Conservation (phyloP, 768 basidiomycete genomes). For the Podaxis rugospora region DNA sequence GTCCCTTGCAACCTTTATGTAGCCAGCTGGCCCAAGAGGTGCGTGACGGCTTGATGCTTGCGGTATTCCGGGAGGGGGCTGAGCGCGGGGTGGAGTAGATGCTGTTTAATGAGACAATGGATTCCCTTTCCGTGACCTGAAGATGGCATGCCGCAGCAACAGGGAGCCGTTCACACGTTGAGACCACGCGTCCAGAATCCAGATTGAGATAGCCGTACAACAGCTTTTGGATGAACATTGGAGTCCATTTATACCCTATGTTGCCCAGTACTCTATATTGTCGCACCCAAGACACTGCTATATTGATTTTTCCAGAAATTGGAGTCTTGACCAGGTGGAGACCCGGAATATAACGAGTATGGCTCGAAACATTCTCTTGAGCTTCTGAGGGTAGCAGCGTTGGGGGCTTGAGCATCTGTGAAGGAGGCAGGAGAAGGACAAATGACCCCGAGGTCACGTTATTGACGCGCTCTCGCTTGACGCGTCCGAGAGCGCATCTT, state of each 20-base stretch:
- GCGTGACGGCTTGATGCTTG: background rate
- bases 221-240: background rate
- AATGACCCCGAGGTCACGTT: background rate
- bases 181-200: background rate
- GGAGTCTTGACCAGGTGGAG: background rate
- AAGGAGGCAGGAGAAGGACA: background rate
- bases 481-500: constrained; percentile 15
- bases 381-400: background rate
- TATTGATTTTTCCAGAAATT: background rate
- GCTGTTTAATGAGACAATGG: background rate
- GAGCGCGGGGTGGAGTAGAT: background rate
- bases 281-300: background rate
- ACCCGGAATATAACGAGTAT: background rate
- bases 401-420: background rate
- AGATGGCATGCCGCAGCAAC: background rate
- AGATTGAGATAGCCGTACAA: background rate
- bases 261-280: background rate
- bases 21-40: background rate
- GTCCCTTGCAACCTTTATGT: background rate
- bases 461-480: background rate
- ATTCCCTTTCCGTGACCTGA: background rate
- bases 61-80: background rate
- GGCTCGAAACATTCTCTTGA: background rate
- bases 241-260: background rate
- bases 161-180: background rate